Conservation (phyloP, 805 yeast species). For the Myxozyma neglecta region DNA sequence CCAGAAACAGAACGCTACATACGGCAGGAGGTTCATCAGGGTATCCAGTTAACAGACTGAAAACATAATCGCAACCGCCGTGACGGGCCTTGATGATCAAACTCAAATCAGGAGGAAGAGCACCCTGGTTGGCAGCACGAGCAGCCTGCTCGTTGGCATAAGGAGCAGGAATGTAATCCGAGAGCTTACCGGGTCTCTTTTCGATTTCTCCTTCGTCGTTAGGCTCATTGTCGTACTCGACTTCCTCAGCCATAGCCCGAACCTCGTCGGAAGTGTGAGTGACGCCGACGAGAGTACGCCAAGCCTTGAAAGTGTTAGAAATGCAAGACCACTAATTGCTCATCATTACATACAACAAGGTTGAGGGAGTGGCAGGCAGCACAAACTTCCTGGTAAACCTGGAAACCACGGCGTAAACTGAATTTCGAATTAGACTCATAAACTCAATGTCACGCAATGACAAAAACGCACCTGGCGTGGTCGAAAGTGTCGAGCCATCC, state of each 20-base stretch:
- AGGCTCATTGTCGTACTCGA: slow-evolving; percentile 95
- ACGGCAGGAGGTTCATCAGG: slow-evolving; percentile 96
- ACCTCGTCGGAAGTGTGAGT: slow-evolving; percentile 89
- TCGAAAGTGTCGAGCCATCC: slow-evolving; percentile 64
- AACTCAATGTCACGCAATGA: background rate
- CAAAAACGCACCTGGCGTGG: slow-evolving; percentile 31
- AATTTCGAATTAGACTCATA: background rate
- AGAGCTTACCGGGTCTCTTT: slow-evolving; percentile 97
- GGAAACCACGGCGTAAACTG: slow-evolving; percentile 95
- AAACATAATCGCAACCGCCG: slow-evolving; percentile 95
- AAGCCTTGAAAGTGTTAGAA: slow-evolving; percentile 50
- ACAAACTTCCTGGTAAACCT: slow-evolving; percentile 97
- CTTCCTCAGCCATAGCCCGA: slow-evolving; percentile 90
- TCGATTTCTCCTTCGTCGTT: slow-evolving; percentile 96
- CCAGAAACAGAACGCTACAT: background rate
- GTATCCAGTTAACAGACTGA: slow-evolving; percentile 93
- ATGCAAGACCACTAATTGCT: background rate
- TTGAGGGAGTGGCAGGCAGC: slow-evolving; percentile 98
- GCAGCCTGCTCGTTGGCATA: slow-evolving; percentile 99
- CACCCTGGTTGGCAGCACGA: slow-evolving; percentile 99
- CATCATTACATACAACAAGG: slow-evolving; percentile 52
- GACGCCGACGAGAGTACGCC: slow-evolving; percentile 98
- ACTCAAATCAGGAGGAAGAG: slow-evolving; percentile 96
- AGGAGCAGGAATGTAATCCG: slow-evolving; percentile 93
- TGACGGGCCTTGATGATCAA: slow-evolving; percentile 98